Evolutionary conservation across 2,329 filamentous ascomycete species (phyloP), one percentile per base, ranked within the genome.

Genomic region (Hypocrella siamensis): DNA sequence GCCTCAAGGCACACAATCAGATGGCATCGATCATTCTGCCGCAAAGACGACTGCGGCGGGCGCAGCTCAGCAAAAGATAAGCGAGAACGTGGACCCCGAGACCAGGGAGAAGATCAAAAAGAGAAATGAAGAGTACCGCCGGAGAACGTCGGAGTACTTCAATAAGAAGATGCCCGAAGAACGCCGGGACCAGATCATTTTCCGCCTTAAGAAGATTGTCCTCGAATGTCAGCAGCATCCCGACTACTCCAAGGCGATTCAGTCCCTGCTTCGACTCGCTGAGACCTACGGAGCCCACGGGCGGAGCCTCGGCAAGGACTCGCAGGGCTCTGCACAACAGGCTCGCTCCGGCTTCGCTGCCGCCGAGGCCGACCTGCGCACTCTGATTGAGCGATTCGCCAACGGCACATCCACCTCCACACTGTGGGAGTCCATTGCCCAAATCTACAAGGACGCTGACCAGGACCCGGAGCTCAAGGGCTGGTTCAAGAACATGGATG

Each of bases 161-260:
- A 67, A 73, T 44, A 70, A 76, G 47, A 98, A 96, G 67, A 69
- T 98, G 57, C 86, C 90, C 1, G 63, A 88, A 56, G 86, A 96
- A 54, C 84, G 90, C 37, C 84, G 86, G 38, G 85, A 96, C 6
- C 85, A 93, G 63, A 78, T 77, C 34, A 77, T 94, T 46, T 93
- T 76, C 70, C 81, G 90, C 24, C 60, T 98, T 42, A 98, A 74
- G 75, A 96, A 96, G 73, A 93, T 96, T 80, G 63, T 98, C 25
- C 75, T 94, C 28, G 90, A 98, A 58, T 85, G 93, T 46, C 90
- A 98, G 60, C 82, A 88, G 35, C 90, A 96, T 49, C 73, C 82
- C 36, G 88, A 98, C 47, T 98, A 96, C 56, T 76, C 86, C 44
- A 70, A 80, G 54, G 90, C 90, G n/a, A 78, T 98, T 40, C 74